Conservation (phyloP, 1,284 basidiomycete species). For the Irpex sp. region DNA sequence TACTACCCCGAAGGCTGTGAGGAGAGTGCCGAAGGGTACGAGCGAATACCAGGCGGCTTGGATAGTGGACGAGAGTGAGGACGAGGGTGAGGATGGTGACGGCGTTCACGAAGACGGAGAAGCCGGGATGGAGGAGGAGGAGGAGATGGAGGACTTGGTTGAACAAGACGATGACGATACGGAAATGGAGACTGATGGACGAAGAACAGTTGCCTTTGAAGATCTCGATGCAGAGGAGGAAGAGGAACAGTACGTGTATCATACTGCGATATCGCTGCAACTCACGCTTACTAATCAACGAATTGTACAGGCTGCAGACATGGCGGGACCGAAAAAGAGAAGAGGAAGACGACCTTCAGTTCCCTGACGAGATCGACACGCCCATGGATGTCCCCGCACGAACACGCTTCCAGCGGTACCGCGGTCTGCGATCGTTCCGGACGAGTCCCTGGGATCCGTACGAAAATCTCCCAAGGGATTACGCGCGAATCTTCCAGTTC, state of each 20-base stretch:
- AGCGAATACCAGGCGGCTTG: constrained; percentile 94
- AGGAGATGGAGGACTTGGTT: constrained; percentile 65
- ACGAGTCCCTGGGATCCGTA: constrained; percentile 98
- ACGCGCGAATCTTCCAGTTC: constrained; percentile 95
- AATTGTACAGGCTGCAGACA: constrained; percentile 49
- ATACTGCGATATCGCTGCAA: neutral
- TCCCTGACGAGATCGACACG: constrained; percentile 98
- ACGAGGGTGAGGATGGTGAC: constrained; percentile 50
- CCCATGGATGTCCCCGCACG: constrained; percentile 85
- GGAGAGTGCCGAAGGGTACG: constrained; percentile 83
- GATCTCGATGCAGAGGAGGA: constrained; percentile 85
- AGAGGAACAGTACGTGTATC: constrained; percentile 63
- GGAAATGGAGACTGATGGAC: constrained; percentile 63
- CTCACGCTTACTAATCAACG: neutral
- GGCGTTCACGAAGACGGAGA: constrained; percentile 38
- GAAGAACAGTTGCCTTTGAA: constrained; percentile 57
- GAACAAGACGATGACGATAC: constrained; percentile 41
- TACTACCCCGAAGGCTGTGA: constrained; percentile 72
- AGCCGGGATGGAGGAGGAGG: constrained; percentile 49
- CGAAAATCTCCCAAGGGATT: constrained; percentile 93
- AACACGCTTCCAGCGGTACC: constrained; percentile 89
- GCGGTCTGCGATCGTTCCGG: constrained; percentile 89
- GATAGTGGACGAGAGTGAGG: constrained; percentile 83
- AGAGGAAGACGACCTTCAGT: constrained; percentile 78
- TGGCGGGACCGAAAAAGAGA: constrained; percentile 69